A percentile compares a stretch with the other conserved stretches of the same genome.
phyloP scores from a whole-genome alignment of 352 stramenopile species.

The Phytophthora fragariaefolia region DNA sequence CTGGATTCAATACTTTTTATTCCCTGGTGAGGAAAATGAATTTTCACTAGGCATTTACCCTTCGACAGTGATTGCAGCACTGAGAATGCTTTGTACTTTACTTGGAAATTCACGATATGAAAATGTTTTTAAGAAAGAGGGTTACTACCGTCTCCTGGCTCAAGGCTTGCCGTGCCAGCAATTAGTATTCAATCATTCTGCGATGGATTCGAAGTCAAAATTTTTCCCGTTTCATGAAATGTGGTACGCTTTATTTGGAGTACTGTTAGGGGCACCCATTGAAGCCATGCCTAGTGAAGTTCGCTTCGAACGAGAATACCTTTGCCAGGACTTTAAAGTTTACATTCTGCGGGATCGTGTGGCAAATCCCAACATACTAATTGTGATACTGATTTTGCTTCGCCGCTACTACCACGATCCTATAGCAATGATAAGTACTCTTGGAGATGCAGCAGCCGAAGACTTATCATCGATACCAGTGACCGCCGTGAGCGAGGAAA shows the following conservation, averaged over 20 bases:
- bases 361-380: slow-evolving; percentile 56
- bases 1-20: slow-evolving; percentile 77
- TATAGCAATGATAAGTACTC: slow-evolving; percentile 36
- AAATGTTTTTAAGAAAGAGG: slow-evolving; percentile 63
- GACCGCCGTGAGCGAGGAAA: not conserved
- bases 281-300: slow-evolving; percentile 70
- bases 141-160: slow-evolving; percentile 70
- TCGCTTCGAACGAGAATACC: slow-evolving; percentile 66
- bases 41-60: slow-evolving; percentile 46
- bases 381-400: slow-evolving; percentile 60
- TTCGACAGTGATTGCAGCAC: slow-evolving; percentile 57
- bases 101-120: slow-evolving; percentile 60
- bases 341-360: slow-evolving; percentile 67
- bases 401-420: slow-evolving; percentile 66
- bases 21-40: slow-evolving; percentile 40
- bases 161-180: slow-evolving; percentile 65
- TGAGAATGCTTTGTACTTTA: slow-evolving; percentile 58
- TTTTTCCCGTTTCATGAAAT: slow-evolving; percentile 71
- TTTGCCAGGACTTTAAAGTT: slow-evolving; percentile 73
- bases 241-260: slow-evolving; percentile 76
- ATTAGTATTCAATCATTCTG: slow-evolving; percentile 26
- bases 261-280: slow-evolving; percentile 62
- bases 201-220: not conserved
- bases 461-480: not conserved
- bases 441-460: slow-evolving; percentile 6